Evolutionary conservation across 345 rosid species (phyloP), one percentile per base, ranked within the genome.

Genomic region (Jatropha curcas): DNA sequence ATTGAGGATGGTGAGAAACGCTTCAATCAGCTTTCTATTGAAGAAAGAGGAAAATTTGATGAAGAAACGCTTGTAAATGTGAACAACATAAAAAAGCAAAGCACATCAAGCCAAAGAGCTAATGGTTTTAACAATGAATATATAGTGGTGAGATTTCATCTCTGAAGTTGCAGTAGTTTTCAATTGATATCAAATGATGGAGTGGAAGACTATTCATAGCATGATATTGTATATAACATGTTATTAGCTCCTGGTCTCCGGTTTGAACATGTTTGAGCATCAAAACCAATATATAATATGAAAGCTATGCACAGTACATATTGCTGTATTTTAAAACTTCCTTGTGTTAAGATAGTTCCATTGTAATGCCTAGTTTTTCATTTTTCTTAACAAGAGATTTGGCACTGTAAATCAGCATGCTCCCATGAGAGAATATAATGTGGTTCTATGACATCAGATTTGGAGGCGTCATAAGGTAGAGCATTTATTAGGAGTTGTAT

Each of bases 21-120:
- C 65, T 95, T 93, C 84, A 88, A 90, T 81, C 89, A 88, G 75
- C 94, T 95, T 60, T 95, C 99, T 37, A 92, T 92, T 76, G 98
- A 95, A 91, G 99, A 92, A 79, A 81, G 98, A 53, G 97, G 97
- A 0, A 91, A 95, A 80, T 93, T 95, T 66, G 96, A 92, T 27
- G 97, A 95, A 80, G 97, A 92, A 82, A 95, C 97, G 20, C 96
- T 91, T 41, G 97, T 93, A 66, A 95, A 93, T 74, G 96, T 95
- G 60, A 88, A 91, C 82, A 90, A 77, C 82, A 88, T 93, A 27
- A 88, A 82, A 80, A 87, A 83, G 75, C 89, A 86, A 81, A 90
- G 91, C 78, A 78, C 93, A 7, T 59, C 37, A 43, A 84, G 80
- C 70, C 84, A 64, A 65, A 86, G 83, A 86, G 80, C 88, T 60